Evolutionary conservation across 2,329 filamentous ascomycete species (phyloP), one percentile per base, ranked within the genome.

Genomic region (Diplodia intermedia): DNA sequence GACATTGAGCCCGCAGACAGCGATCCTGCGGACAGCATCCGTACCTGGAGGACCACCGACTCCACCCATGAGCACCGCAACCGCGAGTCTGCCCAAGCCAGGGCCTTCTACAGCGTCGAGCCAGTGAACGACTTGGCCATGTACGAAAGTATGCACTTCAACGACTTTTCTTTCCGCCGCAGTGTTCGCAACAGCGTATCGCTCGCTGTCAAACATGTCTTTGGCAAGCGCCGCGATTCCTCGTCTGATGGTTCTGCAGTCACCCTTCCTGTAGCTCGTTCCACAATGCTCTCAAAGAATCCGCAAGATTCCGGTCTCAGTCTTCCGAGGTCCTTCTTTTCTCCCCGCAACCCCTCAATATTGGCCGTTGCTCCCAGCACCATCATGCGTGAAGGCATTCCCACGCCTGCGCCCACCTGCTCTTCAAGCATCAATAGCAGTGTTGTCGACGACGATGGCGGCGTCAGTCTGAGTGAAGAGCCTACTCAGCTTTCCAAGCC

Each of bases 391-490:
- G 43, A 31, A 36, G 43, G 60, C 7, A 23, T 63, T 29, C 47
- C 60, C 3, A 63, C 60, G 29, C 60, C 57, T 49, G 57, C 60
- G 1, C 60, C 43, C 20, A 57, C 33, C 20, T 57, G 65, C 15
- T 57, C 40, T 43, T 23, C 53, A n/a, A 50, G 26, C 18, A 31
- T 38, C 53, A 40, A 4, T 18, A 43, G 31, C 31, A 67, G 53
- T n/a, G 15, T 40, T 43, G 23, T 23, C 20, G 65, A 67, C 6
- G 49, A 50, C 7, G 56, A 62, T 4, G 80, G 83, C 18, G 86
- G 86, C 1, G 79, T 89, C 4, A 86, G 86, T 1, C 74, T 89
- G 31, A 83, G 84, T 3, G 86, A 89, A 72, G 86, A 88, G 73
- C 84, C 82, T 53, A 81, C 86, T 18, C 82, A 82, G 69, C 76